Percentiles rank a stretch among this genome's conserved stretches.
Conservation (phyloP, 345 rosid genomes). For the Syzygium oleosum region DNA sequence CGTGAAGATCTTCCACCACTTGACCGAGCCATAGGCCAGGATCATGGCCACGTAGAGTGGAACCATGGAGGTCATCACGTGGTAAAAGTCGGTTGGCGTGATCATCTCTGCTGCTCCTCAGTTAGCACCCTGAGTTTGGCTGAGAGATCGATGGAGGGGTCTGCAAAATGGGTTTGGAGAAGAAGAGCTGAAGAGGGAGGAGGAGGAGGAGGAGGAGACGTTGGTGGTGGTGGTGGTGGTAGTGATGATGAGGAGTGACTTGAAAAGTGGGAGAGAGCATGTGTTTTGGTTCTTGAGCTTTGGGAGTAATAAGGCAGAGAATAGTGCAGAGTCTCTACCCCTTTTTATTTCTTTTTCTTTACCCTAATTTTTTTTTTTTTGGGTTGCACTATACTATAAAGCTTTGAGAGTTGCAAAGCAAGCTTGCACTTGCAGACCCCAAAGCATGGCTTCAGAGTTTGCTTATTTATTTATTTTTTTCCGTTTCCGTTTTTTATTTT, state of each 20-base stretch:
- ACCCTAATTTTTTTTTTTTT: background rate
- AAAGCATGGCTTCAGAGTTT: constrained; percentile 14
- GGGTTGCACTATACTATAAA: constrained; percentile 12
- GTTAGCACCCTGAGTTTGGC: background rate
- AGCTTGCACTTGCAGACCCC: constrained; percentile 47
- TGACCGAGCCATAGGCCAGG: constrained; percentile 91
- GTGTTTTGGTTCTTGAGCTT: constrained; percentile 30
- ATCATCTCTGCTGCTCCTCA: constrained; percentile 40
- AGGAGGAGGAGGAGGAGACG: background rate
- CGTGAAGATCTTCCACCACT: constrained; percentile 98
- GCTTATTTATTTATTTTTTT: background rate
- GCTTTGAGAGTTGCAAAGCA: constrained; percentile 51
- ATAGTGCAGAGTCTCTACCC: background rate
- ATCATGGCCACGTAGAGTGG: constrained; percentile 98
- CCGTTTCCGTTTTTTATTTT: background rate
- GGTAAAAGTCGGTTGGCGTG: constrained; percentile 66
- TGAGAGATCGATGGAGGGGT: background rate
- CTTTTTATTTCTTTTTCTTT: background rate
- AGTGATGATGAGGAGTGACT: constrained; percentile 10
- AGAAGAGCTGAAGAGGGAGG: background rate
- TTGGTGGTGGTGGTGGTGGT: constrained; percentile 5
- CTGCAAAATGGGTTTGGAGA: background rate
- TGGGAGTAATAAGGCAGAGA: constrained; percentile 18
- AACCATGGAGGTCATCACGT: constrained; percentile 97
- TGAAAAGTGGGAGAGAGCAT: constrained; percentile 18